Conservation (phyloP, 1,284 basidiomycete species). For the Cutaneotrichosporon mucoides region DNA sequence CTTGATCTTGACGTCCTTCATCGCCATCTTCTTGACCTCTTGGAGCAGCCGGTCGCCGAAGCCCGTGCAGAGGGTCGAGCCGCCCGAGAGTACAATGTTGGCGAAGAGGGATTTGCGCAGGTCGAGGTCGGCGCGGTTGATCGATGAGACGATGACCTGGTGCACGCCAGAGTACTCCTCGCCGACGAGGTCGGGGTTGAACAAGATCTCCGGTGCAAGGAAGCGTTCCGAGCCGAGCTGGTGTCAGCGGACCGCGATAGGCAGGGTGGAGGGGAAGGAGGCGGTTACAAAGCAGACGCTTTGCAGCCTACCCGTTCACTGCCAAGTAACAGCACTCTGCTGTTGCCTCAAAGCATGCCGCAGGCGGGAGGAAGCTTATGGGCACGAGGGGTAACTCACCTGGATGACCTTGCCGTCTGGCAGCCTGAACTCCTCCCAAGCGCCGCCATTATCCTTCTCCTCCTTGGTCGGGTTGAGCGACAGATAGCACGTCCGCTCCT, state of each 20-base stretch:
- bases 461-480: constrained; percentile 87
- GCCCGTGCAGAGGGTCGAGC: constrained; percentile 89
- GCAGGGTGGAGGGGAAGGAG: too few relatives aligned
- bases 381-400: constrained; percentile 52
- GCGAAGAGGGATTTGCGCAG: constrained; percentile 91
- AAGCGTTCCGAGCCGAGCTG: constrained; percentile 93
- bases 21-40: constrained; percentile 92
- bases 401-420: constrained; percentile 93
- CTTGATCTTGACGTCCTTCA: constrained; percentile 98
- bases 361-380: too few relatives aligned
- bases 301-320: too few relatives aligned
- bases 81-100: constrained; percentile 95
- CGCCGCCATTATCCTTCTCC: constrained; percentile 77
- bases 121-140: constrained; percentile 61
- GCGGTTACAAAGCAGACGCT: too few relatives aligned
- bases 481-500: constrained; percentile 96
- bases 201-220: constrained; percentile 94
- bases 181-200: constrained; percentile 95
- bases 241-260: too few relatives aligned
- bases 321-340: too few relatives aligned
- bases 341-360: too few relatives aligned
- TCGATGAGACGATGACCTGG: constrained; percentile 62
- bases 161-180: constrained; percentile 96
- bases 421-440: constrained; percentile 83
- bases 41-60: constrained; percentile 94